phyloP scores from a whole-genome alignment of 2,329 filamentous ascomycete species.

The Chrysoporthe austroafricana region DNA sequence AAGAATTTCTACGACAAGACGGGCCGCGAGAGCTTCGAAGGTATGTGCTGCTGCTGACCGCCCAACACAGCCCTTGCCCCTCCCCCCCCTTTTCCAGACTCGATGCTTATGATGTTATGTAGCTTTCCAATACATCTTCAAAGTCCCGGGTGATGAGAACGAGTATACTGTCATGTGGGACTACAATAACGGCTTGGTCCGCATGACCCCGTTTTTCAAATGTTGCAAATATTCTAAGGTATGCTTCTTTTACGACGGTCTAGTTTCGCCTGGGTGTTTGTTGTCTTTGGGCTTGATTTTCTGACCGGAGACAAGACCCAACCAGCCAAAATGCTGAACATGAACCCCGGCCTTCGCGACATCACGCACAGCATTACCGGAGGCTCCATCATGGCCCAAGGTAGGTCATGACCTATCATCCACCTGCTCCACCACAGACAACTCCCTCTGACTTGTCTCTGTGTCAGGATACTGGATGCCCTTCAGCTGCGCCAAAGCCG shows the following conservation, averaged over 20 bases:
- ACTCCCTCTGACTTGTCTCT: constrained; percentile 27
- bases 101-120: constrained; percentile 26
- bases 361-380: constrained; percentile 95
- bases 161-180: constrained; percentile 91
- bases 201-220: constrained; percentile 95
- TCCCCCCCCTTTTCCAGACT: not conserved
- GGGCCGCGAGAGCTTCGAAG: constrained; percentile 84
- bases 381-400: constrained; percentile 87
- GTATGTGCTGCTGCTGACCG: constrained; percentile 50
- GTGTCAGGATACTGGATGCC: constrained; percentile 94
- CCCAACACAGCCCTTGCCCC: not conserved
- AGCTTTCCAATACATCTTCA: constrained; percentile 88
- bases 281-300: not conserved
- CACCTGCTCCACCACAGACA: not conserved
- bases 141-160: constrained; percentile 66
- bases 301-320: constrained; percentile 65
- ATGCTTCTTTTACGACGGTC: constrained; percentile 32
- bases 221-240: constrained; percentile 88
- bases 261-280: not conserved
- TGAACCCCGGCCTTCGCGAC: constrained; percentile 82
- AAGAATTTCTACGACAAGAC: constrained; percentile 87
- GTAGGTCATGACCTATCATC: constrained; percentile 48
- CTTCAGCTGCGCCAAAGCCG: constrained; percentile 79
- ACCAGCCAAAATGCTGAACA: constrained; percentile 78
- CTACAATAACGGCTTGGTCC: constrained; percentile 90